Evolutionary conservation across 768 basidiomycete species (phyloP).

Genomic region (Brasilioporus rufonigricans): DNA sequence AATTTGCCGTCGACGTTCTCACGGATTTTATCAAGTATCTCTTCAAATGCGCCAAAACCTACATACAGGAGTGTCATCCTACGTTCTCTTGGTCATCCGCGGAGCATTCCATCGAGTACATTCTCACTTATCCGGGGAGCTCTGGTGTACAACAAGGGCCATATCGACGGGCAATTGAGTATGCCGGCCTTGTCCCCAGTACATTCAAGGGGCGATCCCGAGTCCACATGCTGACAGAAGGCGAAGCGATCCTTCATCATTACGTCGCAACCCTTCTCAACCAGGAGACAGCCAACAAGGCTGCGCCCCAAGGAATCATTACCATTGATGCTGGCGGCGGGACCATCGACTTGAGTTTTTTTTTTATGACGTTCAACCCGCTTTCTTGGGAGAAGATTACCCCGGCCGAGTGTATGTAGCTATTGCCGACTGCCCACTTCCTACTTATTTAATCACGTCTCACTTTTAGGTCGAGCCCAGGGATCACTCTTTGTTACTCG

Average conservation of each 20-base stretch:
- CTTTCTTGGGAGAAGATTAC: neutral
- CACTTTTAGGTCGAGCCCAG: neutral
- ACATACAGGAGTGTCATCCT: neutral
- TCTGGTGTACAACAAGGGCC: neutral
- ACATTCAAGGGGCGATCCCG: neutral
- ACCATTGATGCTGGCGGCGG: neutral
- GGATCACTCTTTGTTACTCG: too few species aligned
- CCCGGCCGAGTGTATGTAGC: neutral
- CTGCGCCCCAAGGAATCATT: neutral
- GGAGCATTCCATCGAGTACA: neutral
- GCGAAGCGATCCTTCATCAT: neutral
- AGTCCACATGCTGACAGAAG: neutral
- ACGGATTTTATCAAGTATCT: neutral
- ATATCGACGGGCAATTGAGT: neutral
- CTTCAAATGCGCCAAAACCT: neutral
- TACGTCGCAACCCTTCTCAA: neutral
- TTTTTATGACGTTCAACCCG: neutral
- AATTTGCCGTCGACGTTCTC: neutral
- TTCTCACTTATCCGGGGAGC: neutral
- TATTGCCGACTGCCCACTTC: neutral
- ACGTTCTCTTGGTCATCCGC: neutral
- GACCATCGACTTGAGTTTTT: neutral
- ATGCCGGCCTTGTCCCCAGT: neutral
- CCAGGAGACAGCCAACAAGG: too few species aligned
- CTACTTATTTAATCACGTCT: neutral